Base-by-base conservation (phyloP, 148 eudicot genomes). In the Pouteria glomerata region DNA sequence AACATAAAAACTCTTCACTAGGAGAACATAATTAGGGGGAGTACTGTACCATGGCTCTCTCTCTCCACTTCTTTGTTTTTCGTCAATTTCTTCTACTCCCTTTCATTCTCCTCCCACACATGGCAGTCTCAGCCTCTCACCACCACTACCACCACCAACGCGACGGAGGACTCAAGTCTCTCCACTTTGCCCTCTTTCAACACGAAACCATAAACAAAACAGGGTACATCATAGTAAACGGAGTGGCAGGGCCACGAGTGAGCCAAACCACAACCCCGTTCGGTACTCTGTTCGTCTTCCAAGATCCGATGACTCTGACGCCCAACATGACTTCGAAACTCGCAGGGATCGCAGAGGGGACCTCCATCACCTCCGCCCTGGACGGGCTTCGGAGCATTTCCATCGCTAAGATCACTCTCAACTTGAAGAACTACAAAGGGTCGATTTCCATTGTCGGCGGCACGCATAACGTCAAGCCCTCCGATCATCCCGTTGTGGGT, bases 391-490 rank as follows among this genome's bases (percentile, higher is more conserved):
- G 70, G 47, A 77, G 76, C 66, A 68, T 79, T 3, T 73, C 78
- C 14, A 59, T 77, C 35, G 82, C 79, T 26, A 81, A 67, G 78
- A 64, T 82, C 50, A 74, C 64, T 27, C 57, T 85, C 2, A 70
- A 65, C 2, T 23, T 82, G 72, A 78, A 83, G 73, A 24, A 70
- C 29, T 66, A 52, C 60, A 73, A 73, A 58, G 88, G 88, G 45
- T 82, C 88, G 2, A 51, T 85, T 7, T 82, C 88, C 15, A 48
- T 85, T 13, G 82, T 76, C 59, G 88, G 88, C 27, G 82, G 48
- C 4, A 71, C 79, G 19, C 74, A 78, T 39, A 80, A 81, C 47
- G 35, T 66, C 3, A 75, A 72, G 65, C 71, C 75, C 21, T 72
- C 83, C 1, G 82, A 85, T 70, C 73, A 60, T 52, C 84, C 85